Base-by-base conservation (phyloP, 2,329 filamentous ascomycete genomes). In the Teratosphaeria zuluensis region DNA sequence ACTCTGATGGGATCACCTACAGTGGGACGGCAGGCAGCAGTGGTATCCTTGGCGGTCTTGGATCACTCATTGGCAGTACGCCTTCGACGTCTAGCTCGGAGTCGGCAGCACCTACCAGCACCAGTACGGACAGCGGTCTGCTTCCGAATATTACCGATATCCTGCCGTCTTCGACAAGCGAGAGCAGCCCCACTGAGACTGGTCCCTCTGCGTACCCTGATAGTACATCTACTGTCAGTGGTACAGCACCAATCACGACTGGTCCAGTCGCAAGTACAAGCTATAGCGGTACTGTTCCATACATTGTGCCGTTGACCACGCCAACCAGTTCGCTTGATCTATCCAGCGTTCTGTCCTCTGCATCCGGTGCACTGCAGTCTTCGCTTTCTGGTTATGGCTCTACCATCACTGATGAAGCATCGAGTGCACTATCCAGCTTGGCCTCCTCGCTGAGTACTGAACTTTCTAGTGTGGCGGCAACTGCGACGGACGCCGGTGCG, bases 391-490 rank as follows among this genome's bases (percentile, higher is more conserved):
- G 8, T 2, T 11, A 9, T 9, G 33, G 33, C 14, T 14, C 33
- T 35, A 35, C 14, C 33, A 53, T 62, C 46, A 62, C 57, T 31
- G 66, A 62, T 9, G 63, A 53, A 28, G 64, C 68, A 11, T 63
- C 67, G 21, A 54, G 58, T 51, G 62, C 64, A 31, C 54, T 72
- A n/a, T 70, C 68, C 1, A 66, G 62, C 53, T 57, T 70, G 28
- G 65, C 66, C 14, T 68, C 68, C 6, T 68, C 68, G 9, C 58
- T 71, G 32, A 65, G 61, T 58, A 65, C 66, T 12, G 63, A 65
- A 21, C 59, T 71, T 3, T 66, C 67, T 8, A 68, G 66, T 42
- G 63, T 70, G 19, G 64, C 63, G 9, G 68, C 68, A 2, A 69
- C 66, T 9, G 65, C 62, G 16, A 70, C 68, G 28, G 64, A 70